phyloP scores from a whole-genome alignment of 2,329 filamentous ascomycete species.

The Paracorniculantispora psalliotae region DNA sequence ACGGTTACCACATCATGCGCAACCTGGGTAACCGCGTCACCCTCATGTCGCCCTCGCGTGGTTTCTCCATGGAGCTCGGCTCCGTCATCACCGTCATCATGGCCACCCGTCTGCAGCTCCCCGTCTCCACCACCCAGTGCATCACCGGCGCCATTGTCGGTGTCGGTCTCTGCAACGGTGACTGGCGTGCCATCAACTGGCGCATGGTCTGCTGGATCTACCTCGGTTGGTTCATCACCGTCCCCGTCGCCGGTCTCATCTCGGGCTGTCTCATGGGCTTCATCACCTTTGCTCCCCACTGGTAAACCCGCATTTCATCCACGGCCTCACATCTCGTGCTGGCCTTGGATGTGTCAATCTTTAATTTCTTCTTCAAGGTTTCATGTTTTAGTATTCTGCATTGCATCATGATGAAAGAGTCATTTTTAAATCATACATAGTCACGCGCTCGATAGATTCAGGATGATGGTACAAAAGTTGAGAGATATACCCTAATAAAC shows the following conservation, averaged over 20 bases:
- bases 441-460: background rate
- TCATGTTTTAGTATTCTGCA: background rate
- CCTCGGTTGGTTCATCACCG: conserved; percentile 55
- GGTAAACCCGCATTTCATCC: conserved; percentile 20
- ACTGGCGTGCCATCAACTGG: conserved; percentile 57
- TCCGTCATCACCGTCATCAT: conserved; percentile 59
- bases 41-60: conserved; percentile 55
- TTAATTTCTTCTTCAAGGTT: background rate
- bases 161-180: conserved; percentile 57
- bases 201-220: conserved; percentile 58
- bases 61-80: conserved; percentile 57
- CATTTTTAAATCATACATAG: background rate
- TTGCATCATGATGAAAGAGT: background rate
- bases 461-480: background rate
- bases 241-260: conserved; percentile 52
- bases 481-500: background rate
- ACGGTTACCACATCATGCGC: conserved; percentile 61
- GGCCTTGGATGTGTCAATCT: background rate
- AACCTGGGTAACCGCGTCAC: conserved; percentile 59
- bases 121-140: conserved; percentile 61
- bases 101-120: conserved; percentile 57
- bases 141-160: conserved; percentile 59
- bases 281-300: conserved; percentile 56
- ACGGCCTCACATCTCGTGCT: background rate
- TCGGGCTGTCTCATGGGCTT: conserved; percentile 58